Percentiles rank a stretch among this genome's conserved stretches.
Evolutionary conservation across 148 eudicot genomes (phyloP).

Genomic region (Pouteria glomerata): DNA sequence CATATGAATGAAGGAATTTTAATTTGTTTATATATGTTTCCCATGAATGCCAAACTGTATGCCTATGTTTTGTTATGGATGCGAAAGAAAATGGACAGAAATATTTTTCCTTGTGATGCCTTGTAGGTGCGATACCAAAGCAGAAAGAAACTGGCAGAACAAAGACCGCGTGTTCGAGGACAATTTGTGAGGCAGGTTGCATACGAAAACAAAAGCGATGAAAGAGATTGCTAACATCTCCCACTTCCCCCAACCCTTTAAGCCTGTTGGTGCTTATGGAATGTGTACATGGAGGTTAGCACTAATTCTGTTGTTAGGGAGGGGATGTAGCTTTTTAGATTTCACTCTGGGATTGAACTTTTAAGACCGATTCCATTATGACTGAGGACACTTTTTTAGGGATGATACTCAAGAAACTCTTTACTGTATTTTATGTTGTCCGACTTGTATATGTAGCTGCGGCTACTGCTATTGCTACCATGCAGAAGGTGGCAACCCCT

Average conservation of each 20-base stretch:
- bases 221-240: conserved; percentile 50
- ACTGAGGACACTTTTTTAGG: background rate
- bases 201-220: conserved; percentile 35
- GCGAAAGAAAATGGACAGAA: conserved; percentile 3
- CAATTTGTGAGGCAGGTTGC: conserved; percentile 47
- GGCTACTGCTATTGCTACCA: background rate
- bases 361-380: background rate
- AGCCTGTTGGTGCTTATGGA: conserved; percentile 13
- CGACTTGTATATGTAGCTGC: too few relatives aligned
- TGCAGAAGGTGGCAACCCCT: background rate
- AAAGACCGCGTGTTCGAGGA: conserved; percentile 73
- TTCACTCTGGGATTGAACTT: background rate
- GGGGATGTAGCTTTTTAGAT: conserved; percentile 12
- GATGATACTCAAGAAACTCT: background rate
- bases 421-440: conserved; percentile 15
- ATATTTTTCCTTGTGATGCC: background rate
- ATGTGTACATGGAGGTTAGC: conserved; percentile 14
- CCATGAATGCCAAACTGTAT: background rate
- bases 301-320: conserved; percentile 15
- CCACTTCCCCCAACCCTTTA: conserved; percentile 6
- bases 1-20: background rate
- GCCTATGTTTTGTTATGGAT: background rate
- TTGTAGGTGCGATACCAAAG: conserved; percentile 67
- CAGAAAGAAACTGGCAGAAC: conserved; percentile 78
- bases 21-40: background rate